phyloP scores from a whole-genome alignment of 371 early-diverging fungal species.

The Rhizopus sp. region DNA sequence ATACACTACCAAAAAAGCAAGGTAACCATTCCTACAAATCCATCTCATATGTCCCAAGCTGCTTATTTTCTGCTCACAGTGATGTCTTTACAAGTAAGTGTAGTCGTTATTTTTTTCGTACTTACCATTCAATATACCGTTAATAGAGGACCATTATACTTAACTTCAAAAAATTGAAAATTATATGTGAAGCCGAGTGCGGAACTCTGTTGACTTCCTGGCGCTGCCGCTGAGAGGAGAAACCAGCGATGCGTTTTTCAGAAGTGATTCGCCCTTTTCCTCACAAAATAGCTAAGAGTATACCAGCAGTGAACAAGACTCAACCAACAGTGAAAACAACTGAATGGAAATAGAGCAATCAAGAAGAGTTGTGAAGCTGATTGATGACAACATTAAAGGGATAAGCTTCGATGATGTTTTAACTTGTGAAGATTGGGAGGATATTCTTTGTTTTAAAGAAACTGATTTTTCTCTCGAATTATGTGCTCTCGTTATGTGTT shows the following conservation, averaged over 20 bases:
- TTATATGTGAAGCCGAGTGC: background rate
- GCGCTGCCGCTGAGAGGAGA: background rate
- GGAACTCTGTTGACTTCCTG: no score
- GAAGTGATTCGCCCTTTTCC: background rate
- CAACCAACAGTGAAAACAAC: conserved; percentile 2
- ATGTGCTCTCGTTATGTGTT: no score
- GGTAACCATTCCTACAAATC: background rate
- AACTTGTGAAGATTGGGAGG: conserved; percentile 5
- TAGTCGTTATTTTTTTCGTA: conserved; percentile 6
- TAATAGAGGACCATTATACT: background rate
- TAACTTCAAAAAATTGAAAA: background rate
- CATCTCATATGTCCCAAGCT: conserved; percentile 2
- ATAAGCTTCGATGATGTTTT: background rate
- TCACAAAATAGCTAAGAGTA: background rate
- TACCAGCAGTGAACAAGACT: background rate
- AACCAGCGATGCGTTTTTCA: background rate
- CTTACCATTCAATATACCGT: conserved; percentile 5
- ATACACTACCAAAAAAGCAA: conserved; percentile 16
- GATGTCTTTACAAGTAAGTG: conserved; percentile 16
- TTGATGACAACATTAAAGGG: conserved; percentile 3
- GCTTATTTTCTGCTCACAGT: conserved; percentile 14
- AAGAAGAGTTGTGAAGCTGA: conserved; percentile 1
- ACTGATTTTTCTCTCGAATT: background rate
- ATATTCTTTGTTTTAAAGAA: conserved; percentile 5
- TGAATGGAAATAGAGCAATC: conserved; percentile 1